Base-by-base conservation (phyloP, 352 stramenopile genomes). In the Phytophthora palmivora region DNA sequence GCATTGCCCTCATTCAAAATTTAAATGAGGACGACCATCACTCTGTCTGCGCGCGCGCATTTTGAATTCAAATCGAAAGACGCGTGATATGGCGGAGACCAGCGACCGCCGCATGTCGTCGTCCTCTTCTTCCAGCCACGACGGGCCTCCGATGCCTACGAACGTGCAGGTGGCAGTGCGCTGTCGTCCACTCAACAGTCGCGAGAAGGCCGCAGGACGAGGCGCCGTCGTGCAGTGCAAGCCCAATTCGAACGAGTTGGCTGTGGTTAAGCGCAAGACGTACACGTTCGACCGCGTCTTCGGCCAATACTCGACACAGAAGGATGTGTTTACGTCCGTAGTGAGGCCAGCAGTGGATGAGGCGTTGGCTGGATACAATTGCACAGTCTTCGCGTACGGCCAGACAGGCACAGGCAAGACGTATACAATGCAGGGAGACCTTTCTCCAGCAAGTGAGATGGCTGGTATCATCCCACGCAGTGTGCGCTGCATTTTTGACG, bases 341-440 rank as follows among this genome's bases (percentile, higher is more conserved):
- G 91, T 99, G 22, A 87, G 92, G 37, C 97, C 96, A 4, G 96
- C 98, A 10, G 97, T 99, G 26, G 88, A 96, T 32, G 97, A 99
- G 74, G 96, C 98, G 36, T 83, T 99, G 37, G 79, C 78, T 0
- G 97, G 97, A 0, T 99, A 97, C 76, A 98, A 98, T 73, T 98
- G 87, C 67, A 98, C 94, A 7, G 92, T 98, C 11, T 98, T 99
- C 72, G 96, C 96, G 21, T 99, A 99, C 69, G 97, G 97, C 43
- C 97, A 99, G 78, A 98, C 88, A 3, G 96, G 96, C 36, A 98
- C 97, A 15, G 96, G 97, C 34, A 99, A 99, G 79, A 99, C 97
- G 36, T 94, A 98, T 78, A 99, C 97, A 3, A 99, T 99, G 95
- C 96, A 99, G 74, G 97, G 96, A 32, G 82, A 91, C 9, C 58